Evolutionary conservation across 1,139 yeast species (phyloP).

Genomic region (Taphrina pruni): DNA sequence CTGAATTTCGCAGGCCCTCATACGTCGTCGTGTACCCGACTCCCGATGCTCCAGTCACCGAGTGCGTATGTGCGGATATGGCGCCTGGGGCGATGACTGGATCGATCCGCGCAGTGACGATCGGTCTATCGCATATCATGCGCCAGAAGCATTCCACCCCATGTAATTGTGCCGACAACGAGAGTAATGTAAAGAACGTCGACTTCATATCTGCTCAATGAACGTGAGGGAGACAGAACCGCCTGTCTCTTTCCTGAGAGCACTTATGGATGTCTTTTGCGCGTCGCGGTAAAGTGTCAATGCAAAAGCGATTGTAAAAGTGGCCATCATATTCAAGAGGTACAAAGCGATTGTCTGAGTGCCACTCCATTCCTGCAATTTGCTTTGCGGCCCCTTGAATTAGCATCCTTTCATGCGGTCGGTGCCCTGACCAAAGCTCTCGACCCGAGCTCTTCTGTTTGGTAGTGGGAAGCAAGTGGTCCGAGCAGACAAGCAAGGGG

Average conservation of each 20-base stretch:
- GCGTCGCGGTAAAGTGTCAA: not conserved
- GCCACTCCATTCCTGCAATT: constrained; percentile 8
- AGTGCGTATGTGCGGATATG: constrained; percentile 37
- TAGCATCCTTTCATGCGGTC: not conserved
- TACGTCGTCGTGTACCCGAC: constrained; percentile 20
- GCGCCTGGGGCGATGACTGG: constrained; percentile 38
- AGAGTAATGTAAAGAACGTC: constrained; percentile 26
- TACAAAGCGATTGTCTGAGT: not conserved
- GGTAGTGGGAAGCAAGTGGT: constrained; percentile 3
- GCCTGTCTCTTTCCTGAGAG: not conserved
- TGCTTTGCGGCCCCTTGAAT: constrained; percentile 17
- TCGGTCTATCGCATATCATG: constrained; percentile 30
- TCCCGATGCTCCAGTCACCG: constrained; percentile 32
- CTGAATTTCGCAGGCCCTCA: constrained; percentile 24
- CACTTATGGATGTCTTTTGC: too few species aligned
- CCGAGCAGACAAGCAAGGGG: constrained; percentile 17
- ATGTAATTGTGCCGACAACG: constrained; percentile 17
- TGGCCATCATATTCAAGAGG: not conserved
- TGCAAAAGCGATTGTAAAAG: not conserved
- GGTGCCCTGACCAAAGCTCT: constrained; percentile 2
- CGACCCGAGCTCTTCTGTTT: constrained; percentile 1
- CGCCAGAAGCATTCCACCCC: constrained; percentile 37
- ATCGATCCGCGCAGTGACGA: constrained; percentile 39
- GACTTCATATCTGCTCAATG: constrained; percentile 13
- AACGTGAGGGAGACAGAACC: not conserved